Base-by-base conservation (phyloP, 2,329 filamentous ascomycete species). In the Claviceps citrina region DNA sequence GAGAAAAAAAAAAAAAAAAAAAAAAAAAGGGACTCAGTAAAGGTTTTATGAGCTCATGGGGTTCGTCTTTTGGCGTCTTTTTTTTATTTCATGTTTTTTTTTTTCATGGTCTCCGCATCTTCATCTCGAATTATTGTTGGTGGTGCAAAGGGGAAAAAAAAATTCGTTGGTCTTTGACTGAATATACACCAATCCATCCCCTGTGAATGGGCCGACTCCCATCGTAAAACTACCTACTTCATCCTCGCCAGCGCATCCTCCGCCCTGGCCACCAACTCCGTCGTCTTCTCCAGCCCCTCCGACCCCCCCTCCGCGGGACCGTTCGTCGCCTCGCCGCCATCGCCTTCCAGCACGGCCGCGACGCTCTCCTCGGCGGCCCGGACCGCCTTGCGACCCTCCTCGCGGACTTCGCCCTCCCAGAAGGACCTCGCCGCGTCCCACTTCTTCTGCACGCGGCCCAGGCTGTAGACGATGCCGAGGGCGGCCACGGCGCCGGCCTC, bases 331-430 rank as follows among this genome's bases (percentile, higher is more conserved):
- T 47, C 46, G 18, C 45, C 43, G 4, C 51, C 51, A 12, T 61
- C 43, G 4, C 51, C 51, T 13, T 61, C 60, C 13, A 79, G 52
- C 16, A 68, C 64, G 8, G 64, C 56, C 0, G 57, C 63, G 20
- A 78, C 60, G 36, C 66, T 70, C 33, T 63, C 58, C 53, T 79
- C 76, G 2, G 70, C 67, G 4, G 62, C 68, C 40, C 71, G 60
- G 6, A 80, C 66, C 5, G 74, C 72, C 55, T 77, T 78, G 48
- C 76, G 68, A 1, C 76, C 76, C 43, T 79, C 75, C 46, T 80
- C 76, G 30, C 73, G 65, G n/a, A 80, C 74, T 47, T 79, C 75
- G 1, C 68, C 71, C 52, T 80, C 72, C 76, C 76, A 80, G 51
- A 71, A 78, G 6, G 53, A 54, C 22, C 75, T 64, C 3, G 73